Base-by-base conservation (phyloP, 306 rosid species). In the Sophora flavescens region DNA sequence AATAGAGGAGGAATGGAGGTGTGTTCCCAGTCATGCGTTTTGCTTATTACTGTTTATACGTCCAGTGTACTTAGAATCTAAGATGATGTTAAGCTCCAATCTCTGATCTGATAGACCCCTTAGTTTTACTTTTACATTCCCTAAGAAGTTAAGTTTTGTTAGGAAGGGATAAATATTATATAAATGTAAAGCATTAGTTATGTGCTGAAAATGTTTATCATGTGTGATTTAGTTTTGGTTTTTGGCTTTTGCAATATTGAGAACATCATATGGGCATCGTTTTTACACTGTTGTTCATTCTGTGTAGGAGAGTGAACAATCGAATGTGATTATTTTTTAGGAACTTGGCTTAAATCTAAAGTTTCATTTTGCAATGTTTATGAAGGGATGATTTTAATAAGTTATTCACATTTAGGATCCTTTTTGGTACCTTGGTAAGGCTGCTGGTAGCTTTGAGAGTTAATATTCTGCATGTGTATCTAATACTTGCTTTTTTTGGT, bases 401-500 rank as follows among this genome's bases (percentile, higher is more conserved):
- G 63, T 48, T 48, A 8, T 62, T 74, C n/a, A 47, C 36, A 8
- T 57, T 74, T 22, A 68, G 57, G 18, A 75, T 74, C 35, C 44
- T 73, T 67, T 44, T 44, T 44, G 4, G 36, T 64, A 33, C 30
- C 30, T 57, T 68, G 56, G 61, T 74, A 33, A 17, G 16, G 76
- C 14, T 68, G 67, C 16, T 68, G 50, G 42, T 9, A 57, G 69
- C 36, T 76, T 76, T 64, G 54, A 68, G 60, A 63, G 62, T 78
- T 51, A 35, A 64, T 74, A 33, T 67, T 74, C 45, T 62, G 30
- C 51, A 7, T 11, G 5, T 63, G 62, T 62, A 56, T 80, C 80
- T 73, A 52, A 78, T 54, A 26, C n/a, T 75, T 82, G 68, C 39
- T 81, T 60, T 35, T 66, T 67, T 85, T 83, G 79, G 67, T 77